Percentiles rank a stretch among this genome's conserved stretches.
phyloP scores from a whole-genome alignment of 2,329 filamentous ascomycete species.

The Sodiomyces alkalinus region DNA sequence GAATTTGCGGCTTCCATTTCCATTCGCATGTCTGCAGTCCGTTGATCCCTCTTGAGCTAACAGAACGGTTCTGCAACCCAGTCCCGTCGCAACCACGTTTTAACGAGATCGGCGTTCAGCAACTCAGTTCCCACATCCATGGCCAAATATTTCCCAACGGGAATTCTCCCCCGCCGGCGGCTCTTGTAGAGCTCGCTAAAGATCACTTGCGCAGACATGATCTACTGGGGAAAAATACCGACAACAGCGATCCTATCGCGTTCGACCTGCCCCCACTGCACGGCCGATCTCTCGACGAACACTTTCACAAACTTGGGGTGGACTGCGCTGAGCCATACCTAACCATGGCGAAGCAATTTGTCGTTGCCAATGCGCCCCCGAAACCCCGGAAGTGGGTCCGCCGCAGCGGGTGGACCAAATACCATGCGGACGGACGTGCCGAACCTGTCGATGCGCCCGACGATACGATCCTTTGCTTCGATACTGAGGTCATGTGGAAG shows the following conservation, averaged over 20 bases:
- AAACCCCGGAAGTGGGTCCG: constrained; percentile 58
- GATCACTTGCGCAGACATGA: constrained; percentile 79
- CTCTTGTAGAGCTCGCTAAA: constrained; percentile 65
- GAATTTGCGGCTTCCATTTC: no score
- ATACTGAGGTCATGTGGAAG: constrained; percentile 95
- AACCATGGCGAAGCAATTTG: constrained; percentile 58
- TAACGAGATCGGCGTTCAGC: constrained; percentile 91
- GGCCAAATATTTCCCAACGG: constrained; percentile 61
- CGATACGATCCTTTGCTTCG: constrained; percentile 75
- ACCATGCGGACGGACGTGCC: constrained; percentile 54
- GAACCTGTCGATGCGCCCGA: constrained; percentile 63
- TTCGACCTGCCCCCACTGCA: constrained; percentile 75
- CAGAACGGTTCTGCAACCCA: constrained; percentile 9
- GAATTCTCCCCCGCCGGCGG: constrained; percentile 40
- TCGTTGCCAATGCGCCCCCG: constrained; percentile 40
- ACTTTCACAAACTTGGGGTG: constrained; percentile 77
- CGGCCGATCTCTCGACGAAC: constrained; percentile 75
- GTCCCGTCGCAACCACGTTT: constrained; percentile 49
- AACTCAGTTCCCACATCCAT: constrained; percentile 73
- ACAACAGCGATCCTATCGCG: constrained; percentile 57
- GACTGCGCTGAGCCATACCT: constrained; percentile 81
- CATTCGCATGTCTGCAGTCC: no score
- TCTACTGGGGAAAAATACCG: constrained; percentile 78
- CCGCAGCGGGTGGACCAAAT: constrained; percentile 88
- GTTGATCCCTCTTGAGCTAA: background rate